Conservation (phyloP, 371 early-diverging fungal genomes). For the Saksenaea vasiformis region DNA sequence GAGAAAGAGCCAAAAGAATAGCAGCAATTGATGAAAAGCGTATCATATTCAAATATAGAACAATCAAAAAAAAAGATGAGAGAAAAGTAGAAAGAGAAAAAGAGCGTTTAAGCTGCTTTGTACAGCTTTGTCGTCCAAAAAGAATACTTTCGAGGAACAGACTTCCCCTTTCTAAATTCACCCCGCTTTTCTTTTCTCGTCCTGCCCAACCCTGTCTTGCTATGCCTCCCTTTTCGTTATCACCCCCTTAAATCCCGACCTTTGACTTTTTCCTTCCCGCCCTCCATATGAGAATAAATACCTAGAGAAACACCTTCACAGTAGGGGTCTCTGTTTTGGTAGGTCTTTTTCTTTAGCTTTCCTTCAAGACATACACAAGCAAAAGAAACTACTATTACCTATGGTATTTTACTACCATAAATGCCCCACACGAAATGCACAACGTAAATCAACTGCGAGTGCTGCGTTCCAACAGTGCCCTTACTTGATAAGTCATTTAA, state of each 20-base stretch:
- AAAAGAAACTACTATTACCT: not conserved
- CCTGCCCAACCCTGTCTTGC: not conserved
- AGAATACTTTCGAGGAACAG: not conserved
- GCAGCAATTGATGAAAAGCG: not conserved
- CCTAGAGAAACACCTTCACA: too few relatives aligned
- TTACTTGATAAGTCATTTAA: not conserved
- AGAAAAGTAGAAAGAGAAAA: not conserved
- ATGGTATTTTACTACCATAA: not conserved
- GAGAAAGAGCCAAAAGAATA: not conserved
- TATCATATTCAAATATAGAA: not conserved
- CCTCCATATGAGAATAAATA: not conserved
- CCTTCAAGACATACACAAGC: not conserved
- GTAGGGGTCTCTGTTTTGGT: too few relatives aligned
- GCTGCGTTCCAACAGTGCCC: not conserved
- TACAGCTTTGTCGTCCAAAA: not conserved
- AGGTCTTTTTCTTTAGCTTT: too few relatives aligned
- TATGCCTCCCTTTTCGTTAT: slow-evolving; percentile 6
- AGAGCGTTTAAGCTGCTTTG: not conserved
- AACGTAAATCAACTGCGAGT: not conserved
- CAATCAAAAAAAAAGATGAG: not conserved
- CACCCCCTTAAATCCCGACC: not conserved
- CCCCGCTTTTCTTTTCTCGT: too few relatives aligned
- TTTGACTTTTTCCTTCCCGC: not conserved
- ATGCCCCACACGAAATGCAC: not conserved
- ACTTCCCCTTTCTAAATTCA: not conserved